Evolutionary conservation across 108 stramenopile genomes (phyloP), one percentile per base, ranked within the genome.

Genomic region (Cyclotella sp.): DNA sequence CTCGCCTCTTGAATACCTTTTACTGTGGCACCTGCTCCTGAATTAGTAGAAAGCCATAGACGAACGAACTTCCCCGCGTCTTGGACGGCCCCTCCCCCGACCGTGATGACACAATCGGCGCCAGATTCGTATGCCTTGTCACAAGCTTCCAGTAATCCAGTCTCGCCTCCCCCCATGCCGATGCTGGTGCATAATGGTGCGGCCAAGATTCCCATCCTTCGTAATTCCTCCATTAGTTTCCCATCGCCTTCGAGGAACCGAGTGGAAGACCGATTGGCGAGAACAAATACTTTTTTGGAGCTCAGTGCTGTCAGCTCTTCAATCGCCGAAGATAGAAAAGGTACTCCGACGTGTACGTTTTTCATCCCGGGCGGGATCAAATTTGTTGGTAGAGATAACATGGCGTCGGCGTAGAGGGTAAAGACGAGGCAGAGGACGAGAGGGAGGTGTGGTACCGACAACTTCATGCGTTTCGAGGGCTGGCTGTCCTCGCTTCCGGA

Each of bases 51-150:
- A 11, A 80, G 58, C 79, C 79, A 80, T 10, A 80, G 60, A 9
- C 79, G 66, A n/a, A 80, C 44, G 0, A 80, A 58, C 43, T 80
- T 80, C 19, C 76, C 76, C 6, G 76, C 76, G 44, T 79, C 78
- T 68, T 79, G 78, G 11, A 79, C 71, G 4, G 78, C 78, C 5
- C 78, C 79, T 29, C 79, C 79, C 0, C 79, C 79, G 2, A 80
- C 62, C 0, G 79, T 69, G 24, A 80, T 27, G 22, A 80, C 51
- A 28, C 66, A 67, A 46, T 80, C 79, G n/a, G 79, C 79, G 28
- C 54, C 41, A 6, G 43, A 40, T 18, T 28, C 60, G 13, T 26
- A 54, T 30, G 79, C 79, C 59, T 61, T 65, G 21, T 80, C 60
- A 24, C 79, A 80, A 19, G 79, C 79, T 53, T 53, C 27, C 1